Evolutionary conservation across 306 rosid species (phyloP), one percentile per base, ranked within the genome.

Genomic region (Cucurbita ficifolia): DNA sequence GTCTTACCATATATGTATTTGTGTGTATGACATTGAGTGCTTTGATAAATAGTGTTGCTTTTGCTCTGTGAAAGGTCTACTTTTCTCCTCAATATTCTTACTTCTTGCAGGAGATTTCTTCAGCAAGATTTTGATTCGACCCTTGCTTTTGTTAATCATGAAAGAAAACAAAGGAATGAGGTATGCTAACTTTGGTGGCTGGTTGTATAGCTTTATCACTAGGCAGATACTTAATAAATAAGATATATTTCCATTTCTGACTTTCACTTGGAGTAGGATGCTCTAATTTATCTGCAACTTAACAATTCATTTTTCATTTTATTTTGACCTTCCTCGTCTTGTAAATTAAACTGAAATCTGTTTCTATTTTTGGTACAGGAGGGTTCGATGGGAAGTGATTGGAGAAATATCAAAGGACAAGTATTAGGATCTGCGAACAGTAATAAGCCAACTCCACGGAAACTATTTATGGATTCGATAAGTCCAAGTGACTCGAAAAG

Each of bases 91-190:
- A 8, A n/a, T 55, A 11, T 65, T 61, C 76, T 72, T 73, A 29
- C 64, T 55, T 81, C 78, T 35, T 79, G 83, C 91, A 95, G 99
- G 87, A 95, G 96, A 86, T 88, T 88, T 82, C 95, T 89, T 76
- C 99, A 89, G 83, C 97, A 91, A 79, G 96, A 95, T 88, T 95
- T 95, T 86, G 96, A 95, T 83, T 79, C 96, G 56, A 95, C 87
- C 73, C 92, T 95, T 40, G 99, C 99, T 76, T 91, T 74, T 75
- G 81, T 84, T 79, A 91, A 91, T 80, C 88, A 91, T 76, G 99
- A 95, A 80, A 85, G 99, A 79, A 91, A 95, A 80, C 97, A 89
- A 76, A 89, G 96, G 82, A 88, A 84, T 8, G 99, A 95, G 97
- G 99, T 88, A 80, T 53, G 33, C 33, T 29, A 29, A 29, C 33